Percentiles rank a stretch among this genome's conserved stretches.
Evolutionary conservation across 441 rosid species (phyloP).

Genomic region (Rhodomyrtus psidioides): DNA sequence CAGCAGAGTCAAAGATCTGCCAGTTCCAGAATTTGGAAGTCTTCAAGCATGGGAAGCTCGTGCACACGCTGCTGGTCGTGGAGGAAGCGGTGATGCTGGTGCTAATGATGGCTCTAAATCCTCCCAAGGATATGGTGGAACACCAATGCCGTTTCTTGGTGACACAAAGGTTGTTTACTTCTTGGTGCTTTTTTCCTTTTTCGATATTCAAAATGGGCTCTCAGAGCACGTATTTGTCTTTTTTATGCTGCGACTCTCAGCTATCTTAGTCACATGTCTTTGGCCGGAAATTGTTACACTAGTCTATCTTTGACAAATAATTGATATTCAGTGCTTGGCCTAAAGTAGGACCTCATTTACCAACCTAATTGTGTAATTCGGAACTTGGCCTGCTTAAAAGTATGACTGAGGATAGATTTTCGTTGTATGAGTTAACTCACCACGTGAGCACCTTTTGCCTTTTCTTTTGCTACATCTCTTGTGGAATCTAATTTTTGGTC

Average conservation of each 20-base stretch:
- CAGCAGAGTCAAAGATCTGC: slow-evolving; percentile 69
- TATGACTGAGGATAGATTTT: not conserved
- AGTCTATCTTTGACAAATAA: not conserved
- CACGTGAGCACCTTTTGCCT: not conserved
- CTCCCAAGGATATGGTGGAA: slow-evolving; percentile 68
- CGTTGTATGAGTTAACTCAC: not conserved
- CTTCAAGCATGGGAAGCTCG: slow-evolving; percentile 96
- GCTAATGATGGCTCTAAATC: slow-evolving; percentile 70
- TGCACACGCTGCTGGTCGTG: slow-evolving; percentile 65
- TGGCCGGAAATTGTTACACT: not conserved
- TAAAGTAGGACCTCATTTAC: not conserved
- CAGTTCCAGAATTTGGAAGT: slow-evolving; percentile 69
- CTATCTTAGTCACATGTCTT: not conserved
- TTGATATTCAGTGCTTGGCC: not conserved
- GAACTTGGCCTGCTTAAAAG: not conserved
- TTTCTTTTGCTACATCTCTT: not conserved
- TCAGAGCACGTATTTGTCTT: not conserved
- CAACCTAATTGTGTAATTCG: not conserved
- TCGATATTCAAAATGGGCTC: not conserved
- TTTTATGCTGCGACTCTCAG: not conserved
- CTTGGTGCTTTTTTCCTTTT: not conserved
- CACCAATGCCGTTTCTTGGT: slow-evolving; percentile 87
- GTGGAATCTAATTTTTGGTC: not conserved
- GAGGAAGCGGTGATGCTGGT: slow-evolving; percentile 42
- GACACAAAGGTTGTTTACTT: slow-evolving; percentile 63